Evolutionary conservation across 164 flowering plant species (phyloP).

Genomic region (Berberis thunbergii): DNA sequence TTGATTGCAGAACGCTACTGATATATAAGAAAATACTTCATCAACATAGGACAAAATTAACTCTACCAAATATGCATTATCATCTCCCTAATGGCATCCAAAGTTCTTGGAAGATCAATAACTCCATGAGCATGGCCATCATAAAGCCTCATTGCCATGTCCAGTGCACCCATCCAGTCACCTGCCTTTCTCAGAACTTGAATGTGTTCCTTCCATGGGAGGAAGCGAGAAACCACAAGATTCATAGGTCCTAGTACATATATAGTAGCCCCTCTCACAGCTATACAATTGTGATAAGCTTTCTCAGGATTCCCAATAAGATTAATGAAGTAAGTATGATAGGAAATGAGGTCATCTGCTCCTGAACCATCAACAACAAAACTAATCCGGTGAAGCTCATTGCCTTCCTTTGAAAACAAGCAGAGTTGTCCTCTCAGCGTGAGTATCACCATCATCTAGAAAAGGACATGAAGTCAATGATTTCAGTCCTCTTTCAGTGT

Average conservation of each 20-base stretch:
- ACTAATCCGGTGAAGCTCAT: constrained; percentile 76
- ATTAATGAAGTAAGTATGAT: constrained; percentile 71
- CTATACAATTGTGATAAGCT: constrained; percentile 78
- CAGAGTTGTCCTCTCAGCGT: constrained; percentile 67
- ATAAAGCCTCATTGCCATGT: constrained; percentile 92
- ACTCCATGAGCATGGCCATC: constrained; percentile 97
- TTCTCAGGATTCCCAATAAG: constrained; percentile 87
- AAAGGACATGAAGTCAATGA: constrained; percentile 2
- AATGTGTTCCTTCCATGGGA: constrained; percentile 94
- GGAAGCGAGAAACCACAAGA: constrained; percentile 81
- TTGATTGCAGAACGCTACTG: constrained; percentile 79
- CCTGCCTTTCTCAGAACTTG: constrained; percentile 88
- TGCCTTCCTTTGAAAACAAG: constrained; percentile 77
- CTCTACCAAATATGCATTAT: constrained; percentile 77
- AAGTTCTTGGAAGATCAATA: constrained; percentile 79
- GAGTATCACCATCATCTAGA: constrained; percentile 91
- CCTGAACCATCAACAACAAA: constrained; percentile 49
- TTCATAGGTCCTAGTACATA: constrained; percentile 72
- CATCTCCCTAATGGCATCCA: constrained; percentile 53
- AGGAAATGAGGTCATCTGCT: constrained; percentile 66
- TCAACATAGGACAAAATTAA: constrained; percentile 80
- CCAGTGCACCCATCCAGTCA: constrained; percentile 99
- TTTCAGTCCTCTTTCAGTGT: background rate
- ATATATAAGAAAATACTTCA: constrained; percentile 93
- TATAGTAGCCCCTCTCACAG: constrained; percentile 80